Evolutionary conservation across 768 basidiomycete species (phyloP).

Genomic region (Boletus edulis): DNA sequence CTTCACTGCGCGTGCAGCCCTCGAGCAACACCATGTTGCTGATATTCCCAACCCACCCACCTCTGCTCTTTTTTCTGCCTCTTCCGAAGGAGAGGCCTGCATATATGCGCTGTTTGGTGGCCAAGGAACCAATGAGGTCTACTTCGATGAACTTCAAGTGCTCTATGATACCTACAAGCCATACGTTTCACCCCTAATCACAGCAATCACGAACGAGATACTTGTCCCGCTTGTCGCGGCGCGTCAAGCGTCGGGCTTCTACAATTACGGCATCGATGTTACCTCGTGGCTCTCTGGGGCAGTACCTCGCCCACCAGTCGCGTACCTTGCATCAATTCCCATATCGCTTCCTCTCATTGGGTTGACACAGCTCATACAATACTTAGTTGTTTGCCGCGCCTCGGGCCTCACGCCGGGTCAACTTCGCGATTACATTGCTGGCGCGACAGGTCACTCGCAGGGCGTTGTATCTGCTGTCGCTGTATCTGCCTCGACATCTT

Average conservation of each 20-base stretch:
- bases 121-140: slow-evolving; percentile 97
- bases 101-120: slow-evolving; percentile 96
- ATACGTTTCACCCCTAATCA: slow-evolving; percentile 74
- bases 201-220: slow-evolving; percentile 58
- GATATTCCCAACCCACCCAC: slow-evolving; percentile 58
- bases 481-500: slow-evolving; percentile 75
- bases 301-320: slow-evolving; percentile 65
- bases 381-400: slow-evolving; percentile 77
- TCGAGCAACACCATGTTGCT: slow-evolving; percentile 54
- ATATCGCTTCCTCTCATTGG: slow-evolving; percentile 96
- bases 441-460: slow-evolving; percentile 96
- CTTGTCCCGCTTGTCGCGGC: slow-evolving; percentile 69
- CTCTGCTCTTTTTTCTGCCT: slow-evolving; percentile 69
- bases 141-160: slow-evolving; percentile 92
- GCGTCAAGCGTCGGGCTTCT: slow-evolving; percentile 58
- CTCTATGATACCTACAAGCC: slow-evolving; percentile 91
- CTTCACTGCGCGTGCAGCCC: slow-evolving; percentile 69
- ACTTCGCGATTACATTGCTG: slow-evolving; percentile 70
- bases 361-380: slow-evolving; percentile 93
- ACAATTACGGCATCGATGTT: slow-evolving; percentile 79
- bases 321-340: slow-evolving; percentile 91
- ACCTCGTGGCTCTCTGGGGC: slow-evolving; percentile 79
- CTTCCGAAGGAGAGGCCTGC: slow-evolving; percentile 58
- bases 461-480: slow-evolving; percentile 94
- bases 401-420: slow-evolving; percentile 76